Percentiles rank a stretch among this genome's conserved stretches.
Evolutionary conservation across 352 stramenopile genomes (phyloP).

Genomic region (Globisporangium heterothallicum): DNA sequence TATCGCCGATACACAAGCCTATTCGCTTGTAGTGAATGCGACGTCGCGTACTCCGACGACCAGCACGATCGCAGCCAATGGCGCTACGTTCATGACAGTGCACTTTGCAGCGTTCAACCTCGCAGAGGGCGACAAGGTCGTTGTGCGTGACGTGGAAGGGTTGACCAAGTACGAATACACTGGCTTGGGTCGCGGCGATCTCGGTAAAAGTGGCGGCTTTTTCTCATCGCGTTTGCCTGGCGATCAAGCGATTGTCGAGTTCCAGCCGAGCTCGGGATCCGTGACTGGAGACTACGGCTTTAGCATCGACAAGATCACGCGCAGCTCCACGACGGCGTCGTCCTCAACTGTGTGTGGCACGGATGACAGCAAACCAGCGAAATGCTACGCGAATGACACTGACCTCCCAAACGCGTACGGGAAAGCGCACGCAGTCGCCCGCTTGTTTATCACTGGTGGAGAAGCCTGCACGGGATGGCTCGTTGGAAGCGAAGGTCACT

Average conservation of each 20-base stretch:
- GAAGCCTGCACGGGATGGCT: conserved; percentile 38
- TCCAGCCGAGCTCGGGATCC: conserved; percentile 7
- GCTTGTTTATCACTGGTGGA: conserved; percentile 24
- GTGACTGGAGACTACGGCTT: conserved; percentile 19
- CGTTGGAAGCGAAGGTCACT: conserved; percentile 28
- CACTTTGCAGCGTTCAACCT: conserved; percentile 37
- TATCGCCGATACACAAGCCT: conserved; percentile 16
- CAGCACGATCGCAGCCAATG: conserved; percentile 14
- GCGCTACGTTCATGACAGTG: conserved; percentile 34
- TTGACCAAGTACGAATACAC: conserved; percentile 21
- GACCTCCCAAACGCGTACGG: conserved; percentile 14
- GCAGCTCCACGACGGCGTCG: conserved; percentile 15
- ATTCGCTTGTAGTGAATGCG: conserved; percentile 22
- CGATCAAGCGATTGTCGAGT: conserved; percentile 22
- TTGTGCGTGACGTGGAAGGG: conserved; percentile 16
- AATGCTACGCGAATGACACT: conserved; percentile 27
- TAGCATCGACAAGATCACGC: conserved; percentile 26
- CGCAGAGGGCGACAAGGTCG: conserved; percentile 23
- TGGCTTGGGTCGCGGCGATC: conserved; percentile 21
- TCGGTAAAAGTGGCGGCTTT: conserved; percentile 27
- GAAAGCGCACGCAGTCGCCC: conserved; percentile 25
- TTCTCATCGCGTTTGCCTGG: conserved; percentile 20
- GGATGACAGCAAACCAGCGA: conserved; percentile 24
- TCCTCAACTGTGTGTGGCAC: conserved; percentile 23
- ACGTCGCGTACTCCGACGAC: conserved; percentile 11